A percentile compares a stretch with the other conserved stretches of the same genome.
These are phyloP conservation scores for Neurospora sp. DNA, from an alignment of 495 filamentous ascomycete species.

Conservation along the genomic window DNA sequence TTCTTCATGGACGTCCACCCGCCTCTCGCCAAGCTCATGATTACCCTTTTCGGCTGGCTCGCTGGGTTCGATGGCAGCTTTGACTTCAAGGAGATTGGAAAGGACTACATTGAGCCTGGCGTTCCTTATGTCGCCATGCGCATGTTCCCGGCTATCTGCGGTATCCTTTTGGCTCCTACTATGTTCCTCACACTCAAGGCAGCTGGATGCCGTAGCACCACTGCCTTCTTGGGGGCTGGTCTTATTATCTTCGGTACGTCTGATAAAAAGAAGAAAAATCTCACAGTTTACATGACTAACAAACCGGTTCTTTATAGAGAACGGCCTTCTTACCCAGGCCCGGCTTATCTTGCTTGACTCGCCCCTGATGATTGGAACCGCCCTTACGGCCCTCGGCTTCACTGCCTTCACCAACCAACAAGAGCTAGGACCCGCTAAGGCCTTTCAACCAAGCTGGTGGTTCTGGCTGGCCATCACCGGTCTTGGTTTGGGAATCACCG, in stretches of 20 bases:
- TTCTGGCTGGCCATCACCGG: slow-evolving; percentile 91
- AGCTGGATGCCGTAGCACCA: slow-evolving; percentile 75
- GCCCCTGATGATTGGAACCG: slow-evolving; percentile 86
- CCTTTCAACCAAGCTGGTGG: slow-evolving; percentile 89
- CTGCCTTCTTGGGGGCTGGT: slow-evolving; percentile 69
- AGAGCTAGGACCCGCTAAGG: slow-evolving; percentile 77
- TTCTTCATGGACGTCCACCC: slow-evolving; percentile 99
- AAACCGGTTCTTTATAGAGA: slow-evolving; percentile 48
- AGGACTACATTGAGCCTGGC: slow-evolving; percentile 89
- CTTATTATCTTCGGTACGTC: slow-evolving; percentile 79
- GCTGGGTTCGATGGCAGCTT: slow-evolving; percentile 93
- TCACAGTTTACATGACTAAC: not conserved
- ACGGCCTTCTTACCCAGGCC: slow-evolving; percentile 88
- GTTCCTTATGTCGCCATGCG: slow-evolving; percentile 98
- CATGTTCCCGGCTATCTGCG: slow-evolving; percentile 78
- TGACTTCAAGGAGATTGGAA: slow-evolving; percentile 99
- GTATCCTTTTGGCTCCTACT: slow-evolving; percentile 74
- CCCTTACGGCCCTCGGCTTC: slow-evolving; percentile 83
- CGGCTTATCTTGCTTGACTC: slow-evolving; percentile 94
- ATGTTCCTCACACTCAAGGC: slow-evolving; percentile 95
- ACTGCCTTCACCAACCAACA: slow-evolving; percentile 94
- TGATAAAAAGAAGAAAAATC: slow-evolving; percentile 8
- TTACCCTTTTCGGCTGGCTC: slow-evolving; percentile 90
- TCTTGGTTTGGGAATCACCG: slow-evolving; percentile 77
- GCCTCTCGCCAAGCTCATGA: slow-evolving; percentile 90